Percentiles rank a stretch among this genome's conserved stretches.
Evolutionary conservation across 73 alveolate species (phyloP).

Genomic region (Paramecium octaurelia): DNA sequence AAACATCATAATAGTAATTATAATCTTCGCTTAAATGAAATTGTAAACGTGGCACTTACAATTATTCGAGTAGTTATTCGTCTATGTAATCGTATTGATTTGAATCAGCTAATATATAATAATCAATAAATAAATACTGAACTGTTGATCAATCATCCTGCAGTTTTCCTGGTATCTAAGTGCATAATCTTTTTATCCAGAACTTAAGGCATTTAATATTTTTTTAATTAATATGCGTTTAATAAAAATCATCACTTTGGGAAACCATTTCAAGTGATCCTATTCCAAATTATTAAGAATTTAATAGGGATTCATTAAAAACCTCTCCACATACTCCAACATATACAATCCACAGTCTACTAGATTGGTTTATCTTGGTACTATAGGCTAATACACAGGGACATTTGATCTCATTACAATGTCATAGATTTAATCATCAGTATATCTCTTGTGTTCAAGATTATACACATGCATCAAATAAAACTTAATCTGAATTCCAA

Average conservation of each 20-base stretch:
- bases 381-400: constrained; percentile 11
- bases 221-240: constrained; percentile 31
- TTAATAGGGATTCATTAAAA: constrained; percentile 42
- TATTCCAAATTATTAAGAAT: background rate
- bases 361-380: constrained; percentile 54
- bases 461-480: constrained; percentile 16
- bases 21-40: constrained; percentile 31
- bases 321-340: constrained; percentile 58
- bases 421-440: background rate
- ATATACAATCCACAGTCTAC: constrained; percentile 63
- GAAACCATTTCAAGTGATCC: constrained; percentile 48
- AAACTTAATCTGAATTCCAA: constrained; percentile 5
- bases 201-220: constrained; percentile 25
- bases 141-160: background rate
- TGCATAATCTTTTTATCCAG: constrained; percentile 4
- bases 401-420: background rate
- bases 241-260: constrained; percentile 40
- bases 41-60: constrained; percentile 1
- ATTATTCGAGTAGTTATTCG: constrained; percentile 5
- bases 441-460: background rate
- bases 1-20: constrained; percentile 34
- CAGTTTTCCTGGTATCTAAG: background rate
- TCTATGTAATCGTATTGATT: constrained; percentile 3
- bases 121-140: background rate
- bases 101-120: background rate